phyloP scores from a whole-genome alignment of 1,284 basidiomycete species.

The Ceratobasidium sp. region DNA sequence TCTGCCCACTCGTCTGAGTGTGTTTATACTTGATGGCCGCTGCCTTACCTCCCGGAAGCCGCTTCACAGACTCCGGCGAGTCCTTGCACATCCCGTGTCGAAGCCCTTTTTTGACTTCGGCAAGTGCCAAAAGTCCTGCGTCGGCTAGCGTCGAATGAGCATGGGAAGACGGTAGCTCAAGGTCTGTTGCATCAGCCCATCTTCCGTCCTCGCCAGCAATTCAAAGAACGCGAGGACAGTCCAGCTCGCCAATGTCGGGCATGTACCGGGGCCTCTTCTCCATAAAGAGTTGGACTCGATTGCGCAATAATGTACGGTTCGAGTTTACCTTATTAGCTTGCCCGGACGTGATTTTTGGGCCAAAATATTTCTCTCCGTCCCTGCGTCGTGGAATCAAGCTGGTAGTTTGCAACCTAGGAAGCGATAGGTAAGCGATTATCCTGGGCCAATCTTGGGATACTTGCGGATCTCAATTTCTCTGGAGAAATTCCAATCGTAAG shows the following conservation, averaged over 20 bases:
- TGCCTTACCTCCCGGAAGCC: not conserved
- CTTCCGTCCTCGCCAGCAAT: not conserved
- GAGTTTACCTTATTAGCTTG: not conserved
- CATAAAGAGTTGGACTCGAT: not conserved
- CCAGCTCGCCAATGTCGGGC: not conserved
- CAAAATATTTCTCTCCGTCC: not conserved
- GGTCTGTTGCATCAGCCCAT: not conserved
- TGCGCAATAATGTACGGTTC: not conserved
- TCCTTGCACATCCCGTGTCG: conserved; percentile 3
- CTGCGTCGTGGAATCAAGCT: too few relatives aligned
- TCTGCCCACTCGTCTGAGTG: not conserved
- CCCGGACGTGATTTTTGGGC: not conserved
- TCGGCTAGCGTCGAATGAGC: not conserved
- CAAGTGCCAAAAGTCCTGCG: not conserved
- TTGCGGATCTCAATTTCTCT: too few relatives aligned
- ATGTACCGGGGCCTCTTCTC: not conserved
- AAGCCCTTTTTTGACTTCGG: not conserved
- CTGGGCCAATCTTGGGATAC: too few relatives aligned
- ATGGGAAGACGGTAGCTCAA: conserved; percentile 5
- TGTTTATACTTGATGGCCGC: not conserved
- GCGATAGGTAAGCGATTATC: too few relatives aligned
- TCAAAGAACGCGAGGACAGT: not conserved
- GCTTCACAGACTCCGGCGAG: not conserved
- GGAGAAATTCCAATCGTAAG: too few relatives aligned
- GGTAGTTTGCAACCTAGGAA: too few relatives aligned